These are phyloP conservation scores for Calamus simplicifolius DNA, from an alignment of 176 grass and related monocot species.

Conservation along the genomic window DNA sequence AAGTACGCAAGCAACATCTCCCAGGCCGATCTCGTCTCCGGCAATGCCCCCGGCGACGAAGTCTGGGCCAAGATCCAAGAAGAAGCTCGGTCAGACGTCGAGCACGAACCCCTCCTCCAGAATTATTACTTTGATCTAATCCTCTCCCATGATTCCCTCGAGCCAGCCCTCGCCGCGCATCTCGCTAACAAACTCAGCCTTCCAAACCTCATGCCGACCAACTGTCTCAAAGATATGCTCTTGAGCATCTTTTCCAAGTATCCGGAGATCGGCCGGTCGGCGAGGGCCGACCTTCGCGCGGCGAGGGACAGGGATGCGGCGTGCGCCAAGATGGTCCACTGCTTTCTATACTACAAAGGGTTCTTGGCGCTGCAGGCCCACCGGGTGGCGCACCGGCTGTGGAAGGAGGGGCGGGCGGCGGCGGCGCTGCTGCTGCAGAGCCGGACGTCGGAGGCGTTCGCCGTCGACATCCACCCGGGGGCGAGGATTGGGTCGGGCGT, in stretches of 20 bases:
- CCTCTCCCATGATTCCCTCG: constrained; percentile 44
- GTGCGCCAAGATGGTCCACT: constrained; percentile 84
- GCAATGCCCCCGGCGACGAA: constrained; percentile 17
- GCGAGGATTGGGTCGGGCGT: constrained; percentile 75
- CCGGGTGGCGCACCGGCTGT: constrained; percentile 70
- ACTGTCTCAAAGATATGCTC: constrained; percentile 45
- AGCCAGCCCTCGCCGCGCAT: constrained; percentile 60
- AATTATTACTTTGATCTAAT: constrained; percentile 58
- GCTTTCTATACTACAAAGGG: constrained; percentile 97
- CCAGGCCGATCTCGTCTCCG: constrained; percentile 1
- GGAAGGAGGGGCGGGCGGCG: constrained; percentile 37
- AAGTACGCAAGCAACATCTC: constrained; percentile 14
- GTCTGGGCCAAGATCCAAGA: constrained; percentile 47
- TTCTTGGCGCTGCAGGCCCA: constrained; percentile 84
- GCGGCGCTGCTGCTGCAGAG: constrained; percentile 73
- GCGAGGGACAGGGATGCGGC: constrained; percentile 72
- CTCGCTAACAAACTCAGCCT: constrained; percentile 63
- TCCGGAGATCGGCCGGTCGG: constrained; percentile 24
- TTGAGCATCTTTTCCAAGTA: constrained; percentile 20
- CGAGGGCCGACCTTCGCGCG: constrained; percentile 58
- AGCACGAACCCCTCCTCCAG: constrained; percentile 48
- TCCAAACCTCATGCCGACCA: constrained; percentile 32
- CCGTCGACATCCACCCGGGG: constrained; percentile 91
- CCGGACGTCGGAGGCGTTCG: constrained; percentile 83
- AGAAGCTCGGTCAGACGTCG: constrained; percentile 54